Evolutionary conservation across 1,139 yeast genomes (phyloP).

Genomic region (Nadsonia starkeyi-henricii): DNA sequence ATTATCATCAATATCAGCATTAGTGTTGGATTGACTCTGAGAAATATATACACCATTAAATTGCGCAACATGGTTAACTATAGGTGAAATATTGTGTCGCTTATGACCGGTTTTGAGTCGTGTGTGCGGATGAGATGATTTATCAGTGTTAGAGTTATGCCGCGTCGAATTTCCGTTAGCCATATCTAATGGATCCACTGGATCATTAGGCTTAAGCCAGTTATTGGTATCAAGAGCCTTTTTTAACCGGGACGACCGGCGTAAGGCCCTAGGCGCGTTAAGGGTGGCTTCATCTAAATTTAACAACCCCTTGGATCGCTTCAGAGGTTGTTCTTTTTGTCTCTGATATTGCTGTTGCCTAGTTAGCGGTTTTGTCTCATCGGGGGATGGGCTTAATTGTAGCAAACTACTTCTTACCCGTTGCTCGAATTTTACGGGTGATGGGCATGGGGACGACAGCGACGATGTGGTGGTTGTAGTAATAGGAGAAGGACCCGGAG

Average conservation of each 20-base stretch:
- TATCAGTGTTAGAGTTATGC: too few relatives aligned
- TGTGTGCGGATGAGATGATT: constrained; percentile 8
- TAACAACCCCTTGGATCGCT: constrained; percentile 27
- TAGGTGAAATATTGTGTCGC: not conserved
- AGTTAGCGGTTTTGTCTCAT: too few relatives aligned
- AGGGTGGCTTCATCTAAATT: constrained; percentile 27
- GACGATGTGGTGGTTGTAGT: not conserved
- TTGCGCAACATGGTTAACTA: not conserved
- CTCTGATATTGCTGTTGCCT: too few relatives aligned
- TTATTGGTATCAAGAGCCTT: not conserved
- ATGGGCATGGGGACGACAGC: not conserved
- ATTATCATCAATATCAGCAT: not conserved
- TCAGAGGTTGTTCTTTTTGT: constrained; percentile 14
- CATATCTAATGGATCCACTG: constrained; percentile 1
- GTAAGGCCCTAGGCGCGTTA: constrained; percentile 12
- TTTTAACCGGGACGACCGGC: not conserved
- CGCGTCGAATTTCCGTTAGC: not conserved
- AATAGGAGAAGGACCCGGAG: not conserved
- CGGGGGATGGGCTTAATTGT: too few relatives aligned
- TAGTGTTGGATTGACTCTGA: not conserved
- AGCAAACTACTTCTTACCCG: too few relatives aligned
- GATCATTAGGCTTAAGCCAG: too few relatives aligned
- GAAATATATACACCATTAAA: not conserved
- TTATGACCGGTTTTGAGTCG: constrained; percentile 10
- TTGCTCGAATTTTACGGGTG: not conserved